These are phyloP conservation scores for Chloranthus sessilifolius DNA, from an alignment of 164 flowering plant genomes.

Conservation along the genomic window DNA sequence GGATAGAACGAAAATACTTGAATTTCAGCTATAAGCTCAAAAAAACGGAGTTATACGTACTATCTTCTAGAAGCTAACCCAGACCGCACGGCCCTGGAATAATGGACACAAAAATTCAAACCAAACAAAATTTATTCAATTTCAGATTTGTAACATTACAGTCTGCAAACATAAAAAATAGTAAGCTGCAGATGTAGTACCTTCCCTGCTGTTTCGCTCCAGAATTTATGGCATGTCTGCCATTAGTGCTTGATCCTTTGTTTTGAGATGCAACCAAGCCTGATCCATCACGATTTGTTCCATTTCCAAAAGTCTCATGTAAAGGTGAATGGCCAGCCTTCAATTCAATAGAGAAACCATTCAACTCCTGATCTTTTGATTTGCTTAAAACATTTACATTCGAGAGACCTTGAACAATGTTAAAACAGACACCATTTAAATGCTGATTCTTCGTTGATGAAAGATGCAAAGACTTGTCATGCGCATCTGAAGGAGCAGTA, in stretches of 20 bases:
- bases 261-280: slow-evolving; percentile 21
- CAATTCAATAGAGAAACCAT: slow-evolving; percentile 37
- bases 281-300: slow-evolving; percentile 32
- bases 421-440: slow-evolving; percentile 39
- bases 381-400: slow-evolving; percentile 58
- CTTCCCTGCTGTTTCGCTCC: slow-evolving; percentile 61
- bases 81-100: no score
- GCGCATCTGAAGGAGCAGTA: slow-evolving; percentile 14
- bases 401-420: slow-evolving; percentile 35
- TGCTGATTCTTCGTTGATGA: slow-evolving; percentile 29
- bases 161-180: no score
- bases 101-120: no score
- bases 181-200: no score
- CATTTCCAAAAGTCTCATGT: slow-evolving; percentile 31
- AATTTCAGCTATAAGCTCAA: no score
- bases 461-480: slow-evolving; percentile 20
- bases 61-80: no score
- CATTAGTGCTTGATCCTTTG: slow-evolving; percentile 37
- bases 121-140: no score
- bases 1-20: no score
- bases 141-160: no score
- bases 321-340: slow-evolving; percentile 31
- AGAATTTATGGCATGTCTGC: slow-evolving; percentile 31
- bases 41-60: no score
- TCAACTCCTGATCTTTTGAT: slow-evolving; percentile 44